Evolutionary conservation across 2,329 filamentous ascomycete species (phyloP).

Genomic region (Trichoderma breve): DNA sequence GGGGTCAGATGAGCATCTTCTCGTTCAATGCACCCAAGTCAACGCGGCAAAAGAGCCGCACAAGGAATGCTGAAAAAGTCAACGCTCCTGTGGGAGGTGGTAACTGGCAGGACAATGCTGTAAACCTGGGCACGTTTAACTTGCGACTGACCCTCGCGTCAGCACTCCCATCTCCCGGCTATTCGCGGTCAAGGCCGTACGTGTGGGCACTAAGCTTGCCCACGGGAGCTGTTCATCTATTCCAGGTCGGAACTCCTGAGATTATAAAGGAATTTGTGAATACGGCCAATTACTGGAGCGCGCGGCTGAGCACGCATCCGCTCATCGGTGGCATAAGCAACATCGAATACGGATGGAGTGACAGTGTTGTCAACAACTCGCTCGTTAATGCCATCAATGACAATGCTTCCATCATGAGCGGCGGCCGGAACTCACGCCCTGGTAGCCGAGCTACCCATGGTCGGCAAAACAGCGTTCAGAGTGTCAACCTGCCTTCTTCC

Average conservation of each 20-base stretch:
- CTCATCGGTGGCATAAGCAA: constrained; percentile 91
- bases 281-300: constrained; percentile 97
- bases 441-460: constrained; percentile 48
- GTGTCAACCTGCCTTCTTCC: constrained; percentile 50
- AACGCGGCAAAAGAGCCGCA: constrained; percentile 63
- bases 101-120: constrained; percentile 97
- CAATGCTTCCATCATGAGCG: constrained; percentile 31
- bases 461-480: constrained; percentile 47
- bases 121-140: constrained; percentile 81
- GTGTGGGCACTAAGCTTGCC: constrained; percentile 94
- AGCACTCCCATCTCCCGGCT: constrained; percentile 83
- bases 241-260: constrained; percentile 93
- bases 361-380: constrained; percentile 68
- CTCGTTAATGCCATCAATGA: constrained; percentile 55
- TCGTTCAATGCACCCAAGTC: constrained; percentile 86
- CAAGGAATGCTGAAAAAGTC: constrained; percentile 47
- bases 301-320: constrained; percentile 88
- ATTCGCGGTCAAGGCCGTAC: constrained; percentile 84
- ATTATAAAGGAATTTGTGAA: constrained; percentile 93
- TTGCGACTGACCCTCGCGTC: constrained; percentile 91
- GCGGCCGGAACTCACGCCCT: constrained; percentile 43
- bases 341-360: constrained; percentile 96
- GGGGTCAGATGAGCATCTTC: constrained; percentile 90
- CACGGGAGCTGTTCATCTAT: constrained; percentile 93
- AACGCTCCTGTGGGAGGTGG: constrained; percentile 80